Conservation (phyloP, 169 alveolate species). For the Cryptosporidium muris region DNA sequence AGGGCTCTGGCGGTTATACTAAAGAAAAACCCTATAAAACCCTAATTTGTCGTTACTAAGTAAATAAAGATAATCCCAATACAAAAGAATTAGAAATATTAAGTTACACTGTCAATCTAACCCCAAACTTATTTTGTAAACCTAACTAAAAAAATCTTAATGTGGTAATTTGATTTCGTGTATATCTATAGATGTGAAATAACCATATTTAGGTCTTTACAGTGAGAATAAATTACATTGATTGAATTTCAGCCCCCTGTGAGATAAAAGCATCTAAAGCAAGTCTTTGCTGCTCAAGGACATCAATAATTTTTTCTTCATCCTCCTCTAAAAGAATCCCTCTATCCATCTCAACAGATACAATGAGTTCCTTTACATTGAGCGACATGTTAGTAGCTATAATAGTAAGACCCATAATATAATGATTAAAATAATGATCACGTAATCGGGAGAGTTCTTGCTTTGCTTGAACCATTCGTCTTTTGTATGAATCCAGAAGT, state of each 20-base stretch:
- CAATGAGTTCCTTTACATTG: slow-evolving; percentile 68
- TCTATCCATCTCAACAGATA: slow-evolving; percentile 64
- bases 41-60: too few species aligned
- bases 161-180: too few species aligned
- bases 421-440: slow-evolving; percentile 42
- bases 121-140: too few species aligned
- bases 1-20: too few species aligned
- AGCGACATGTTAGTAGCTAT: slow-evolving; percentile 64
- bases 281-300: slow-evolving; percentile 70
- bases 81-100: too few species aligned
- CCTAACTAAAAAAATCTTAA: too few species aligned
- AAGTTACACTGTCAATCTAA: too few species aligned
- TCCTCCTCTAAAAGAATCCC: slow-evolving; percentile 71
- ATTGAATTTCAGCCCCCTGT: slow-evolving; percentile 65
- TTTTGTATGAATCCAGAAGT: slow-evolving; percentile 50
- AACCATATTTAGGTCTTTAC: too few species aligned
- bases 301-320: slow-evolving; percentile 65
- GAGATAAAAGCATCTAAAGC: slow-evolving; percentile 67
- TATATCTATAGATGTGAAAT: too few species aligned
- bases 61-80: too few species aligned
- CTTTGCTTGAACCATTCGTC: slow-evolving; percentile 68
- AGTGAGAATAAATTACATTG: slow-evolving; percentile 2
- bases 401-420: slow-evolving; percentile 51
- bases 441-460: slow-evolving; percentile 56
- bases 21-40: too few species aligned